Evolutionary conservation across 192 early-diverging fungal genomes (phyloP), one percentile per base, ranked within the genome.

Genomic region (Coemansia umbellata): DNA sequence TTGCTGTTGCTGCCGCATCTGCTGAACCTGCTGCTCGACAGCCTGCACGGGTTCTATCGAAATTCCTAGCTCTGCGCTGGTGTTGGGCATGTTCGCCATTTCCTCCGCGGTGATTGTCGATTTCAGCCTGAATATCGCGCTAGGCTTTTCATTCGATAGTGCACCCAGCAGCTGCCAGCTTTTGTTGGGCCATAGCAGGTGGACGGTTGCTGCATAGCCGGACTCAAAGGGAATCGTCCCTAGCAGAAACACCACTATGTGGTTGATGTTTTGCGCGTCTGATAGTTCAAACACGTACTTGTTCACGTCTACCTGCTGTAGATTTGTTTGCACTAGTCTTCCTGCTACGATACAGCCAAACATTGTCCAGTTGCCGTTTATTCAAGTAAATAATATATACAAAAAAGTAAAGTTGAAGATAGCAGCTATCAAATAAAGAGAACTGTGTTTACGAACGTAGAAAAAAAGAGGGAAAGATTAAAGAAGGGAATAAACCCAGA

Each of bases 291-390:
- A 94, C 10, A 92, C 81, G 68, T 89, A 97, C 69, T 93, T 88
- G 64, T 82, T 84, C 13, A 85, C 82, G 77, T 90, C 85, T 10
- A 89, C 90, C 77, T 93, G 93, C 55, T 89, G 87, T 47, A 93
- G 55, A 60, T 95, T 93, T 21, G 93, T 94, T 71, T 93, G 91
- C 14, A 93, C 89, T 51, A 92, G 78, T 24, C 94, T 81, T 18
- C 94, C 94, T 5, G 92, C 92, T 18, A 91, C 84, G 54, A 96
- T 94, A 64, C 89, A 91, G 4, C 94, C 94, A 80, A 94, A 94
- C 93, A 94, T 93, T 37, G 31, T 36, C 5, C n/a, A n/a, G n/a
- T n/a, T n/a, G n/a, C n/a, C n/a, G n/a, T n/a, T 24, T 0, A 44
- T 32, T 18, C 8, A 31, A 31, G 27, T 14, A 4, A 31, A 8